Evolutionary conservation across 768 basidiomycete genomes (phyloP), one percentile per base, ranked within the genome.

Genomic region (Termitomyces sp.): DNA sequence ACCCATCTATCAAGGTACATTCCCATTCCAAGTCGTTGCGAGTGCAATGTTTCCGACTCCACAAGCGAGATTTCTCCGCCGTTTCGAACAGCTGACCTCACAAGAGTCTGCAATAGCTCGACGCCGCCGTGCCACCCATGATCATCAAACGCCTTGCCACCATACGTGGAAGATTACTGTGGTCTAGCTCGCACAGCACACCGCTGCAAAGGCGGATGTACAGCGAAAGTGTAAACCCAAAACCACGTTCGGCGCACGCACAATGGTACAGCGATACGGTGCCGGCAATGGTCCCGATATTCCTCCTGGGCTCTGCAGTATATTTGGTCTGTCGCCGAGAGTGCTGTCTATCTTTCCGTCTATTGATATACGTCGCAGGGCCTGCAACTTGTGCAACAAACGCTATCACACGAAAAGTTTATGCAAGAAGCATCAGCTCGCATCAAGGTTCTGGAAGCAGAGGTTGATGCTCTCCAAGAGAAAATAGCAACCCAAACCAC

Each of bases 281-380:
- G 40, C 91, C 91, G 28, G 82, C 82, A 33, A 92, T 92, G 88
- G 72, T 92, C 50, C 91, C 90, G 9, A 74, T 93, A 54, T 84
- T 85, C 53, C 73, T 93, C 53, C 76, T 93, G 13, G 91, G 90
- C 18, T 90, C 89, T 53, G 87, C 85, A 9, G 80, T 92, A 56
- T 92, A 90, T 72, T 75, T 90, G 64, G 90, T 89, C 66, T 48
- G 77, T 64, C 48, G 9, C 5, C 28, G 52, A 42, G 26, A 6
- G 8, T 24, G 20, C 38, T 60, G 32, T 20, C 26, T 42, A 26
- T 58, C 32, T 51, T 50, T 35, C 24, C 33, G 28, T 35, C 26
- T 47, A 44, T 52, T 22, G 53, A 56, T 57, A 44, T 35, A 47
- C 28, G 35, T 38, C 47, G 52, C 64, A 92, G 90, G 84, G 79